A percentile compares a stretch with the other conserved stretches of the same genome.
These are phyloP conservation scores for Periconia sp. DNA, from an alignment of 2,329 filamentous ascomycete genomes.

Conservation along the genomic window DNA sequence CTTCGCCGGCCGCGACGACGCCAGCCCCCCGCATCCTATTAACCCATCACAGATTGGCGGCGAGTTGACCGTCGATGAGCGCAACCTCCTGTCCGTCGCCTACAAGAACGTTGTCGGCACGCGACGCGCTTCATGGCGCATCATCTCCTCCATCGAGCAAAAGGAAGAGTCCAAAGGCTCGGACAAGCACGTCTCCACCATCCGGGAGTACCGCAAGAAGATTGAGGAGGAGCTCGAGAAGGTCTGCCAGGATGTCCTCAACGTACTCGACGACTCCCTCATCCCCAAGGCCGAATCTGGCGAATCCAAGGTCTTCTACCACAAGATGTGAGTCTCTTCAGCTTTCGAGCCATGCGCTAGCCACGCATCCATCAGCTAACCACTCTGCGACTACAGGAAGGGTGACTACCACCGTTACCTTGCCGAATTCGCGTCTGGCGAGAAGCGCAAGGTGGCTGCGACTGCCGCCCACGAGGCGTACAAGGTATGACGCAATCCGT, in stretches of 20 bases:
- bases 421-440: constrained; percentile 89
- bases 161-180: constrained; percentile 99
- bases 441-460: constrained; percentile 89
- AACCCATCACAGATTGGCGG: constrained; percentile 62
- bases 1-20: constrained; percentile 24
- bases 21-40: constrained; percentile 15
- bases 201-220: constrained; percentile 97
- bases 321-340: constrained; percentile 85
- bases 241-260: constrained; percentile 97
- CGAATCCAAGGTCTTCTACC: constrained; percentile 99
- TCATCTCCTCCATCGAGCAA: constrained; percentile 99
- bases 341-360: too few relatives aligned
- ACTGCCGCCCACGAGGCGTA: constrained; percentile 92
- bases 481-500: constrained; percentile 72
- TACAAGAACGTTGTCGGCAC: constrained; percentile 99
- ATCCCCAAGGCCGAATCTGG: constrained; percentile 96
- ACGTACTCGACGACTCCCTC: constrained; percentile 89
- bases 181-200: constrained; percentile 91
- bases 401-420: constrained; percentile 97
- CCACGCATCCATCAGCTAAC: too few relatives aligned
- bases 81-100: constrained; percentile 95
- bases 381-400: constrained; percentile 68
- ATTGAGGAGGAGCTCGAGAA: constrained; percentile 97
- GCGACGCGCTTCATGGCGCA: constrained; percentile 97
- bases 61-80: constrained; percentile 72